Evolutionary conservation across 257 asterid species (phyloP), one percentile per base, ranked within the genome.

Genomic region (Paulownia fortunei): DNA sequence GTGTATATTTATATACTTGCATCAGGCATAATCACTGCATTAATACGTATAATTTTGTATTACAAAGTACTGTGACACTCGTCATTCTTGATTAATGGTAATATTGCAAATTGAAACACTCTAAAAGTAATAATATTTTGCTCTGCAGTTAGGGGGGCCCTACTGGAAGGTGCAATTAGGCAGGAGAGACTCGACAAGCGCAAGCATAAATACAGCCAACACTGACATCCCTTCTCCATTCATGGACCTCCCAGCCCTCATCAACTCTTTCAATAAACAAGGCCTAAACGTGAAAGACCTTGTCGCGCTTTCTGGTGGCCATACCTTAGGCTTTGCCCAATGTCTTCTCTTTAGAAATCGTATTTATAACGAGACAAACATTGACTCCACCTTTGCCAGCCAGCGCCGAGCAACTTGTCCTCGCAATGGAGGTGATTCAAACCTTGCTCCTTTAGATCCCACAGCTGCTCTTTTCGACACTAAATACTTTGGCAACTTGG

Each of bases 271-370:
- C 81, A 24, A 32, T 9, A 85, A 73, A 0, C 87, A 87, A 59
- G 89, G 86, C 6, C 81, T 89, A 3, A 47, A 71, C 39, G 47
- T 34, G 1, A 42, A 81, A 51, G 92, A 86, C 67, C 86, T 87
- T 0, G 89, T 86, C 0, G 92, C 71, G 6, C 92, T 89, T 55
- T 84, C 91, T 0, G 92, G 89, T 9, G 85, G 85, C 13, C 94
- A 87, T 62, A 81, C 92, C 6, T n/a, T 89, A 26, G 94, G 91
- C 1, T 70, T 84, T 39, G 54, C 94, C 51, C 85, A 80, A 27
- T 89, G 92, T 70, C 16, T 3, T 19, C 5, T 34, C 46, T 89
- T 88, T 59, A 73, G 87, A 42, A 21, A 18, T 23, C 86, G 85
- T 18, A 77, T 80, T 3, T 83, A 87, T 78, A 80, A 69, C 41